phyloP scores from a whole-genome alignment of 257 asterid species.

The Cordia subcordata region DNA sequence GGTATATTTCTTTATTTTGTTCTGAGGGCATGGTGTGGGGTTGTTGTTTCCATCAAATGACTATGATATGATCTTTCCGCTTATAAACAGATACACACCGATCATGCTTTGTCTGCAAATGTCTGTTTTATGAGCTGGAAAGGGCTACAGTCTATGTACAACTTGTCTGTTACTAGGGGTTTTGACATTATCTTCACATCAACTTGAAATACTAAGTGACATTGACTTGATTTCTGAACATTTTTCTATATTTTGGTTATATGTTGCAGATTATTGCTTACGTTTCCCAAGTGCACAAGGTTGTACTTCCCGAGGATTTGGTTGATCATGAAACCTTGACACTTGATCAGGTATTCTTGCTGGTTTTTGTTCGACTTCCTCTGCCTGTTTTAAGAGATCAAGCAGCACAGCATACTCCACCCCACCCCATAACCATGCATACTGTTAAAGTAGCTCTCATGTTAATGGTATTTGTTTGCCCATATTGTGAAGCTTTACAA shows the following conservation, averaged over 20 bases:
- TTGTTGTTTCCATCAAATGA: too few relatives aligned
- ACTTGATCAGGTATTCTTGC: slow-evolving; percentile 62
- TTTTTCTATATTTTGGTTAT: slow-evolving; percentile 13
- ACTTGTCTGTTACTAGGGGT: neutral
- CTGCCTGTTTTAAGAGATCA: neutral
- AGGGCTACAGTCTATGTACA: neutral
- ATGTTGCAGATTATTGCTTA: slow-evolving; percentile 82
- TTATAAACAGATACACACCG: too few relatives aligned
- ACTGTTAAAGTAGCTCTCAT: slow-evolving; percentile 1
- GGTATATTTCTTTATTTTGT: too few relatives aligned
- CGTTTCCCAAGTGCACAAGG: slow-evolving; percentile 91
- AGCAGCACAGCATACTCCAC: too few relatives aligned
- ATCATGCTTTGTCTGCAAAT: too few relatives aligned
- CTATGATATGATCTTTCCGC: too few relatives aligned
- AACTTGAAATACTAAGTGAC: neutral
- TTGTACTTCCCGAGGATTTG: slow-evolving; percentile 72
- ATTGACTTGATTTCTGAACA: too few relatives aligned
- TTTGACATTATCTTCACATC: neutral
- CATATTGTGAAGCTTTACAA: neutral
- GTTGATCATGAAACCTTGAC: slow-evolving; percentile 65
- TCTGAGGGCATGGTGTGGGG: too few relatives aligned
- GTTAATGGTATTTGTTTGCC: neutral
- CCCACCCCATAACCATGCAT: too few relatives aligned
- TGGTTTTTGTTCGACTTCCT: slow-evolving; percentile 9
- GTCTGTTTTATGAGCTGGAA: neutral